Base-by-base conservation (phyloP, 495 filamentous ascomycete species). In the Cetradonia linearis region DNA sequence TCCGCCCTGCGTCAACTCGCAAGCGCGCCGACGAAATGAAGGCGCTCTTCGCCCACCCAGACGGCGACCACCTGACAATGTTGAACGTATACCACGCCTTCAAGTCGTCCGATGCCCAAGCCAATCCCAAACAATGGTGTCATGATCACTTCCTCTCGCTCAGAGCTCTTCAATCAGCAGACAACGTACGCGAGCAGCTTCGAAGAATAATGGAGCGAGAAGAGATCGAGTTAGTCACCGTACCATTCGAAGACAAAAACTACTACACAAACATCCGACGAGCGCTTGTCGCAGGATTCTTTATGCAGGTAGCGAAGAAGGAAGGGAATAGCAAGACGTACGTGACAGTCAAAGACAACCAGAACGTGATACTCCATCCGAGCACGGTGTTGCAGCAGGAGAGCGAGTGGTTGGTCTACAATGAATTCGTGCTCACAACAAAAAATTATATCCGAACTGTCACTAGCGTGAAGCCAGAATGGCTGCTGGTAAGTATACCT, bases 11-110 rank as follows among this genome's bases (percentile, higher is more conserved):
- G 30, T 82, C 81, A 58, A 84, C 86, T 47, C 85, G 89, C 31
- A 92, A 94, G 71, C 83, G 86, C n/a, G 93, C 94, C 34, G 94
- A 99, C 67, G 92, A 97, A 68, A 96, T 96, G 90, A 99, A 97
- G 75, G 79, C 81, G 47, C 81, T 89, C 40, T 99, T 99, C 70
- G 86, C 91, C 14, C 93, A 99, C 67, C 79, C 82, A 8, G 91
- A 96, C 63, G 93, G 93, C 52, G 93, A 99, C 67, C 93, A 99
- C 66, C 77, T 99, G 18, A 96, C 91, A 18, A 84, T 99, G 74
- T 80, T 99, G 27, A 99, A 99, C 70, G 94, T 92, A 38, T 99
- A 96, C 72, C 94, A 99, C 71, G 94, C 94, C 20, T 99, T 92
- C 83, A 95, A 92, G 75, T 74, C 79, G 46, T 71, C 81, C 9